Percentiles rank a stretch among this genome's conserved stretches.
Evolutionary conservation across 257 asterid species (phyloP).

Genomic region (Nicotiana otophora): DNA sequence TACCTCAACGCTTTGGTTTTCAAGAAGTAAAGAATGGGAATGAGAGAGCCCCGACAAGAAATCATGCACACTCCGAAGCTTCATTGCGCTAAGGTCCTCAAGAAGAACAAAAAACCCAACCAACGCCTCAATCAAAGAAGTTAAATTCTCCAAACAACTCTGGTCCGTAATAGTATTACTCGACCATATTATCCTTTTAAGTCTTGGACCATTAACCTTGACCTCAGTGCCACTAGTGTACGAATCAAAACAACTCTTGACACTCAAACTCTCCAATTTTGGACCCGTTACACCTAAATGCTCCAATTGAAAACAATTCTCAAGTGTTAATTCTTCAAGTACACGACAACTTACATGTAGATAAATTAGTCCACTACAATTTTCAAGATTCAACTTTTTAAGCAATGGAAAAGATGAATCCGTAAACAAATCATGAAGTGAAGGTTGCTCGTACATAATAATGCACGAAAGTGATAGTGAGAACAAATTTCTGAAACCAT

Average conservation of each 20-base stretch:
- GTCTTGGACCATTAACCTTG: conserved; percentile 46
- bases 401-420: conserved; percentile 66
- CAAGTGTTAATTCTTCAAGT: conserved; percentile 42
- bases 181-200: conserved; percentile 47
- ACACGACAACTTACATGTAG: conserved; percentile 46
- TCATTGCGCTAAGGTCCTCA: conserved; percentile 32
- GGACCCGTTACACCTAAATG: conserved; percentile 38
- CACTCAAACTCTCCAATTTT: conserved; percentile 39
- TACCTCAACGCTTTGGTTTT: conserved; percentile 62
- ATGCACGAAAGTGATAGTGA: conserved; percentile 47
- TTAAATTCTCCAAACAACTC: conserved; percentile 33
- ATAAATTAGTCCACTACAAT: conserved; percentile 48
- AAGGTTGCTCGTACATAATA: conserved; percentile 45
- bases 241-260: conserved; percentile 50
- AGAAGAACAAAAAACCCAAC: conserved; percentile 41
- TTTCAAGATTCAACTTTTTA: conserved; percentile 47
- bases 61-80: conserved; percentile 43
- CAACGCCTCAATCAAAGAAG: conserved; percentile 37
- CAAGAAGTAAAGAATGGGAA: conserved; percentile 50
- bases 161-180: conserved; percentile 49
- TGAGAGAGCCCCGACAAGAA: conserved; percentile 56
- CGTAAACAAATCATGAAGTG: conserved; percentile 42
- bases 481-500: conserved; percentile 45
- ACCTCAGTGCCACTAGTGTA: conserved; percentile 32
- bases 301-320: conserved; percentile 47